Evolutionary conservation across 2,329 filamentous ascomycete species (phyloP).

Genomic region (Colletotrichum higginsianum): DNA sequence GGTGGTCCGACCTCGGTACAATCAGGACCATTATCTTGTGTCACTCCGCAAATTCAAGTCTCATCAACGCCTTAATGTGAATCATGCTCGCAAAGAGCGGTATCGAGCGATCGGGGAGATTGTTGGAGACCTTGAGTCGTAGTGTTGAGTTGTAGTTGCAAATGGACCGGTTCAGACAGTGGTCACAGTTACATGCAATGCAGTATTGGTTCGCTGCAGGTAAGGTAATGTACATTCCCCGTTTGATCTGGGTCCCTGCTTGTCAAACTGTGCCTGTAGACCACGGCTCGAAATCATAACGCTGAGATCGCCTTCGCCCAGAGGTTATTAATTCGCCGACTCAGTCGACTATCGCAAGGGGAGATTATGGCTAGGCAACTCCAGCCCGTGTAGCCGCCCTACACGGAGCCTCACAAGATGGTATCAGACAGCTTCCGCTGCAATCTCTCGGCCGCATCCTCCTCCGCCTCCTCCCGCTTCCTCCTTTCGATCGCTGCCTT

Average conservation of each 20-base stretch:
- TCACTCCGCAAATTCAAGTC: no score
- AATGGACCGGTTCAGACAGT: no score
- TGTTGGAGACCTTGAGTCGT: no score
- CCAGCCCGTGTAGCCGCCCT: neutral
- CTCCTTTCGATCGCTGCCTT: slow-evolving; percentile 47
- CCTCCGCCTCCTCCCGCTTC: slow-evolving; percentile 50
- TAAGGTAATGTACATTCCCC: neutral
- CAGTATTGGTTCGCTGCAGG: neutral
- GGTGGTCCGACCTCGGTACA: no score
- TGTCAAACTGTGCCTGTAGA: neutral
- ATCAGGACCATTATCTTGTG: no score
- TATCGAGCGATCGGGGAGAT: no score
- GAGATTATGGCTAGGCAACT: neutral
- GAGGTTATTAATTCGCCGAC: neutral
- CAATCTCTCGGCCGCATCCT: slow-evolving; percentile 44
- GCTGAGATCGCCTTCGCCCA: neutral
- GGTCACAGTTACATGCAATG: neutral
- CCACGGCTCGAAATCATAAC: neutral
- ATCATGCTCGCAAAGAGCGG: no score
- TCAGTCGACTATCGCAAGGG: neutral
- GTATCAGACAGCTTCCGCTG: slow-evolving; percentile 48
- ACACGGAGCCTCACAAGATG: slow-evolving; percentile 46
- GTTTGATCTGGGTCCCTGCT: neutral
- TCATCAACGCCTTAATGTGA: no score
- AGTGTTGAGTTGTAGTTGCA: no score